Conservation (phyloP, 1,139 yeast species). For the Protomyces lactucae-debilis region DNA sequence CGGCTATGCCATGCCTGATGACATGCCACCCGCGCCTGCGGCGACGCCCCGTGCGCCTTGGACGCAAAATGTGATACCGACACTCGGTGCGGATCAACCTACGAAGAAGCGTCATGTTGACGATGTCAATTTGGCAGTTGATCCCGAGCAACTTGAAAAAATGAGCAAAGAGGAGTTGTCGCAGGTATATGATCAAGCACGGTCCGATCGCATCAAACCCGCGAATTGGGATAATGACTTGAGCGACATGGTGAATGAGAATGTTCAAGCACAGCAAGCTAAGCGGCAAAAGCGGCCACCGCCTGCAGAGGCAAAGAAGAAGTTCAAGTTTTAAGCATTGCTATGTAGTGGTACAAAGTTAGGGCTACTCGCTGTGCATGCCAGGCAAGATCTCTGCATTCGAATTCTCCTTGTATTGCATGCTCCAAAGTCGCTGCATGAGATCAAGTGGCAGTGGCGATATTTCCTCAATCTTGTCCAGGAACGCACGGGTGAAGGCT, state of each 20-base stretch:
- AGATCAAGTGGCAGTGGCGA: not conserved
- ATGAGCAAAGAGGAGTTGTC: constrained; percentile 25
- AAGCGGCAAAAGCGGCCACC: constrained; percentile 27
- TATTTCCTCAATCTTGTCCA: not conserved
- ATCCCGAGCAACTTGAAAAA: constrained; percentile 24
- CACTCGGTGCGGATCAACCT: constrained; percentile 10
- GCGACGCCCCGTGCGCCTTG: not conserved
- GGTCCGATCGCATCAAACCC: constrained; percentile 17
- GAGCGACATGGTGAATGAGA: constrained; percentile 31
- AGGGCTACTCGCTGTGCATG: not conserved
- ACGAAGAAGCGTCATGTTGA: constrained; percentile 15
- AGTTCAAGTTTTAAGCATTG: constrained; percentile 26
- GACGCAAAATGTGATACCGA: constrained; percentile 1
- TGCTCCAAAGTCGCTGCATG: not conserved
- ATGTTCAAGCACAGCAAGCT: constrained; percentile 25
- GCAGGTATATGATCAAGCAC: constrained; percentile 23
- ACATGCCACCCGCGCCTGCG: not conserved
- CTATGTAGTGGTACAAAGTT: too few relatives aligned
- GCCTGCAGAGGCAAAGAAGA: constrained; percentile 28
- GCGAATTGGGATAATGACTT: constrained; percentile 29
- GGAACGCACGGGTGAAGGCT: not conserved
- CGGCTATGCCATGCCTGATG: constrained; percentile 27
- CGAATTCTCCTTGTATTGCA: not conserved
- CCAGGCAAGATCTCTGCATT: not conserved
- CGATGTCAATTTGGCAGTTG: constrained; percentile 28